Evolutionary conservation across 257 asterid species (phyloP).

Genomic region (Solanum pinnatisectum): DNA sequence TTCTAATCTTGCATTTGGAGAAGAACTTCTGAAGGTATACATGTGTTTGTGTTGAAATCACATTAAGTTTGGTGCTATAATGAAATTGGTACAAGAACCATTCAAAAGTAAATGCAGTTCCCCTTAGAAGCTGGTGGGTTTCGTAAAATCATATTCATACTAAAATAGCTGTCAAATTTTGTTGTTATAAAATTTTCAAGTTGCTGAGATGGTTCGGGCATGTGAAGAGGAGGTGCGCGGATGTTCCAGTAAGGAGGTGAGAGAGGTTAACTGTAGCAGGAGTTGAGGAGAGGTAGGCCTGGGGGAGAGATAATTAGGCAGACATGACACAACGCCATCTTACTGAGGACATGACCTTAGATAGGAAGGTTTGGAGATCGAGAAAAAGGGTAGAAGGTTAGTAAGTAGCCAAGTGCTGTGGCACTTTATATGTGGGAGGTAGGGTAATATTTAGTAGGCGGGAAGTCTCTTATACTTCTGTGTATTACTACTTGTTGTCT

Average conservation of each 20-base stretch:
- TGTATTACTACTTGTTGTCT: neutral
- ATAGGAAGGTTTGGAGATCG: neutral
- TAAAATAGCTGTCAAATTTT: neutral
- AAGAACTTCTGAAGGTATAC: neutral
- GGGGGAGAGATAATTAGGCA: neutral
- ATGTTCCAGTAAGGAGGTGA: neutral
- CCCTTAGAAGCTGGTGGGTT: neutral
- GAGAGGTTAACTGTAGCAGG: neutral
- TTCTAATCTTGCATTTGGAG: neutral
- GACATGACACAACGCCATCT: neutral
- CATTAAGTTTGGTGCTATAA: neutral
- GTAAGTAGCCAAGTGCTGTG: neutral
- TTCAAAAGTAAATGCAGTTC: neutral
- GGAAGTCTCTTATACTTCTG: neutral
- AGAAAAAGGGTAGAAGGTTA: neutral
- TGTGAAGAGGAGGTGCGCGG: neutral
- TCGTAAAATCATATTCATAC: neutral
- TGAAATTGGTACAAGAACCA: neutral
- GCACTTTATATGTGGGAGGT: neutral
- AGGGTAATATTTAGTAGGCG: neutral
- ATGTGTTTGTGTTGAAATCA: neutral
- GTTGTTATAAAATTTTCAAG: neutral
- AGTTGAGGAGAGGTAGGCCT: neutral
- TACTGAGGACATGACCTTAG: neutral
- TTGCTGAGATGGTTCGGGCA: neutral